Evolutionary conservation across 331 rosid genomes (phyloP).

Genomic region (Quercus lobata): DNA sequence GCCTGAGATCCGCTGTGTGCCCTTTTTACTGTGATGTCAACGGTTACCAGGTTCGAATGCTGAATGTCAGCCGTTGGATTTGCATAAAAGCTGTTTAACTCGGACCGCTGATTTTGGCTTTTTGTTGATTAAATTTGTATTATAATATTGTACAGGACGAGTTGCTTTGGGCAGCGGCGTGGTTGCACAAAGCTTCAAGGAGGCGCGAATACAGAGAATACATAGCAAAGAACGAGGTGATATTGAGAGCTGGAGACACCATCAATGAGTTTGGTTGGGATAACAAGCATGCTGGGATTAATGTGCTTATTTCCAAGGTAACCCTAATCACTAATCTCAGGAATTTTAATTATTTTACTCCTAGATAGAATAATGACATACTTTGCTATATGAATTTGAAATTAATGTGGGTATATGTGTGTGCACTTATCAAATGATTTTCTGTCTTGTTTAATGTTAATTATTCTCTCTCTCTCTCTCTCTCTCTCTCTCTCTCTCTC

Average conservation of each 20-base stretch:
- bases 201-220: constrained; percentile 85
- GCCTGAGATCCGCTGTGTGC: constrained; percentile 74
- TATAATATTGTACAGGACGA: constrained; percentile 49
- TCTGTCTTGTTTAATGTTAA: constrained; percentile 40
- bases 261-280: constrained; percentile 99
- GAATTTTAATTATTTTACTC: neutral
- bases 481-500: too few relatives aligned
- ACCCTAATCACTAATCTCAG: neutral
- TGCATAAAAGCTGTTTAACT: neutral
- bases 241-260: constrained; percentile 88
- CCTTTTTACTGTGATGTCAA: constrained; percentile 94
- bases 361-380: neutral
- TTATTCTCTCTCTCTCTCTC: constrained; percentile 17
- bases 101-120: neutral
- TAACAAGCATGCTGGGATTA: constrained; percentile 98
- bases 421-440: constrained; percentile 16
- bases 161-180: constrained; percentile 93
- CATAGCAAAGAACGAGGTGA: constrained; percentile 82
- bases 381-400: too few relatives aligned
- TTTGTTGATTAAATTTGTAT: too few relatives aligned
- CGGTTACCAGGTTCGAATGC: constrained; percentile 71
- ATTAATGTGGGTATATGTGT: neutral
- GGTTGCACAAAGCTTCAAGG: constrained; percentile 96
- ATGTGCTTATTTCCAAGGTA: constrained; percentile 92
- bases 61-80: constrained; percentile 31